phyloP scores from a whole-genome alignment of 164 flowering plant species.

The Euptelea pleiosperma region DNA sequence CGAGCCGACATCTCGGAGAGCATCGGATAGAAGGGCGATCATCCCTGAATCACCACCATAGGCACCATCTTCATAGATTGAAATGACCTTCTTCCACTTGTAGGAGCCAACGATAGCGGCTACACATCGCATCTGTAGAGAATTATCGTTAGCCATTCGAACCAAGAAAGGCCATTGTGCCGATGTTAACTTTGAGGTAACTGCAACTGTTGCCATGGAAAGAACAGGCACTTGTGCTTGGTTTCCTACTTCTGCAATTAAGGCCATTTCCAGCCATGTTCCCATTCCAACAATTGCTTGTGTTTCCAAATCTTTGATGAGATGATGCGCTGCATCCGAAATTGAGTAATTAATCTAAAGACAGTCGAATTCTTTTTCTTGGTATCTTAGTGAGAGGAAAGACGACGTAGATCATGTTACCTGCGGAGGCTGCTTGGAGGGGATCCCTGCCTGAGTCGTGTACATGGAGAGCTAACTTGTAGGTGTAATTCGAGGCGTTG shows the following conservation, averaged over 20 bases:
- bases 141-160: conserved; percentile 19
- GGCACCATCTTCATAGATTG: conserved; percentile 34
- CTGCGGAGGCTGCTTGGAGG: conserved; percentile 21
- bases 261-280: conserved; percentile 31
- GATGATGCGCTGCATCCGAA: conserved; percentile 26
- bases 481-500: not conserved
- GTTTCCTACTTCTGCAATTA: conserved; percentile 30
- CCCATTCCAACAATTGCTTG: conserved; percentile 37
- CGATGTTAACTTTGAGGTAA: conserved; percentile 16
- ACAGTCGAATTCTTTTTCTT: no score
- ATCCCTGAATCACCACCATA: conserved; percentile 14
- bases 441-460: conserved; percentile 20
- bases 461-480: conserved; percentile 22
- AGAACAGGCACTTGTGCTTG: conserved; percentile 35
- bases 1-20: conserved; percentile 18
- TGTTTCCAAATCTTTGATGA: conserved; percentile 25
- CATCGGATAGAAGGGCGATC: conserved; percentile 17
- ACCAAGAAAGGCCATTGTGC: no score
- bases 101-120: conserved; percentile 32
- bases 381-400: no score
- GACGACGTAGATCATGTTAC: no score
- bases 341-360: not conserved
- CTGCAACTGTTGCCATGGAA: conserved; percentile 30
- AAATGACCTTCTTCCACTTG: conserved; percentile 20
- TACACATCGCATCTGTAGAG: conserved; percentile 28